These are phyloP conservation scores for Fusarium domesticum DNA, from an alignment of 2,329 filamentous ascomycete species.

Conservation along the genomic window DNA sequence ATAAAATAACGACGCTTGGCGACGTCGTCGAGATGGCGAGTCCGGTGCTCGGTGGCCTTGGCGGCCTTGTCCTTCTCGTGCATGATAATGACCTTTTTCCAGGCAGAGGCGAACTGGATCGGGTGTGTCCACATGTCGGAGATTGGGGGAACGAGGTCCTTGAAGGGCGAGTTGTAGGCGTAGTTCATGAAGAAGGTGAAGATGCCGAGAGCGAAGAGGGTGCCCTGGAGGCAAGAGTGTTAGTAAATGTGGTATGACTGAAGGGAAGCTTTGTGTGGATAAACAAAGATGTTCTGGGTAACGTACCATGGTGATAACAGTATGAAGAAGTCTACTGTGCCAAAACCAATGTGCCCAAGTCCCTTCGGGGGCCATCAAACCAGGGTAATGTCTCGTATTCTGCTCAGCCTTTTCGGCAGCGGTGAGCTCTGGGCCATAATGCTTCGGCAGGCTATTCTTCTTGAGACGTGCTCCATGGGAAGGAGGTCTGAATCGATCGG, in stretches of 20 bases:
- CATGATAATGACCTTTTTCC: slow-evolving; percentile 70
- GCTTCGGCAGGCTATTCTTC: slow-evolving; percentile 52
- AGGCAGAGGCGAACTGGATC: slow-evolving; percentile 60
- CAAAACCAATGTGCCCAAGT: slow-evolving; percentile 84
- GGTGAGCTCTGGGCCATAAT: slow-evolving; percentile 72
- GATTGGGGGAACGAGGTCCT: slow-evolving; percentile 70
- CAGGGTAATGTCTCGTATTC: slow-evolving; percentile 72
- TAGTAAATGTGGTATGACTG: neutral
- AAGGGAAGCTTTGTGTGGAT: neutral
- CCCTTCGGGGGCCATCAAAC: slow-evolving; percentile 81
- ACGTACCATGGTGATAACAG: slow-evolving; percentile 78
- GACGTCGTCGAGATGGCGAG: slow-evolving; percentile 76
- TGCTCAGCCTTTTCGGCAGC: slow-evolving; percentile 64
- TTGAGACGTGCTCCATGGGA: slow-evolving; percentile 76
- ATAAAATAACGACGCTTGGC: slow-evolving; percentile 83
- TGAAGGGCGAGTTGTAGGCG: slow-evolving; percentile 72
- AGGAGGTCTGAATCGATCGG: slow-evolving; percentile 84
- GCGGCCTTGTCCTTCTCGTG: slow-evolving; percentile 70
- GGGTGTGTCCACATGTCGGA: slow-evolving; percentile 69
- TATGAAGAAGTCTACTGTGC: slow-evolving; percentile 71
- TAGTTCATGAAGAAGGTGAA: slow-evolving; percentile 79
- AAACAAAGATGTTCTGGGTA: too few relatives aligned
- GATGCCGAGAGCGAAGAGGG: slow-evolving; percentile 65
- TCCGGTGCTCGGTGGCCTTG: slow-evolving; percentile 68
- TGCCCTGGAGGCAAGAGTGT: slow-evolving; percentile 49